phyloP scores from a whole-genome alignment of 768 basidiomycete genomes.

The Amanita muscaria region DNA sequence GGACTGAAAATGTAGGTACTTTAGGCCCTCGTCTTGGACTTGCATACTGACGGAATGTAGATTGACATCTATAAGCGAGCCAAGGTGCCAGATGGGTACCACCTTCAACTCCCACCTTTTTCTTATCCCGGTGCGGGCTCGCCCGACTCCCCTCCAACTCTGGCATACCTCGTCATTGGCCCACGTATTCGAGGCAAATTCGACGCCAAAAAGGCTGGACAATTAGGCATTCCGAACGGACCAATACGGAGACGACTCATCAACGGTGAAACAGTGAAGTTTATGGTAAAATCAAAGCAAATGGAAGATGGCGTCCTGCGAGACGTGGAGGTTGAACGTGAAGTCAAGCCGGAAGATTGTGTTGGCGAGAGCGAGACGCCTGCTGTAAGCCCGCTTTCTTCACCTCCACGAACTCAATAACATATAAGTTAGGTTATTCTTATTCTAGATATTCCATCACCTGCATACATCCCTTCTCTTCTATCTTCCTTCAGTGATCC shows the following conservation, averaged over 20 bases:
- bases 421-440: slow-evolving; percentile 40
- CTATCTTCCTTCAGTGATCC: slow-evolving; percentile 36
- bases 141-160: slow-evolving; percentile 22
- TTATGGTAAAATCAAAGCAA: slow-evolving; percentile 37
- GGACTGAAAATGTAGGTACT: too few relatives aligned
- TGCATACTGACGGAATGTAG: too few relatives aligned
- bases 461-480: slow-evolving; percentile 45
- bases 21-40: too few relatives aligned
- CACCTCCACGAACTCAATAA: background rate
- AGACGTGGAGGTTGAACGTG: slow-evolving; percentile 10
- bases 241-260: slow-evolving; percentile 51
- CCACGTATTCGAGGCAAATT: slow-evolving; percentile 62
- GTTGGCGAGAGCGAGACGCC: slow-evolving; percentile 45
- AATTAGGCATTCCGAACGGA: slow-evolving; percentile 55
- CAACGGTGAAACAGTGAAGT: slow-evolving; percentile 53
- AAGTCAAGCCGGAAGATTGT: slow-evolving; percentile 52
- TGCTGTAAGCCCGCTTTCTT: slow-evolving; percentile 23
- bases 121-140: slow-evolving; percentile 11
- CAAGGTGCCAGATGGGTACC: slow-evolving; percentile 23
- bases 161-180: slow-evolving; percentile 45
- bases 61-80: slow-evolving; percentile 23
- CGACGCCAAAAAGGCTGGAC: slow-evolving; percentile 51
- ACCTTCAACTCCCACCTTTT: slow-evolving; percentile 30
- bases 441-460: slow-evolving; percentile 64
- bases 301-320: slow-evolving; percentile 22